Conservation (phyloP, 2,329 filamentous ascomycete genomes). For the Colletotrichum costaricense region DNA sequence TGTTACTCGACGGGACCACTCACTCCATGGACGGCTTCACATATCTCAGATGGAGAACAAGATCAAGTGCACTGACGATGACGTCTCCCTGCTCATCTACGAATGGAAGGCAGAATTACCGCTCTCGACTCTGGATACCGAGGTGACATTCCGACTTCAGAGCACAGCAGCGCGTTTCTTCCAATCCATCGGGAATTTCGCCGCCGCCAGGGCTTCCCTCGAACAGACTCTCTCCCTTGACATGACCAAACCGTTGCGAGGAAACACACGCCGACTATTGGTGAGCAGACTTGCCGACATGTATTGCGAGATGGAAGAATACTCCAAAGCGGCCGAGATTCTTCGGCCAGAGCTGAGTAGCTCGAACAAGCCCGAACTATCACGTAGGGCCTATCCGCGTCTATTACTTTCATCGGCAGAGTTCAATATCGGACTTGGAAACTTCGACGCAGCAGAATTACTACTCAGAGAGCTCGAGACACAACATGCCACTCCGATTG, state of each 20-base stretch:
- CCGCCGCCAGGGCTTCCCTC: conserved; percentile 42
- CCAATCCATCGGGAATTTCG: conserved; percentile 47
- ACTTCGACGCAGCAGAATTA: conserved; percentile 27
- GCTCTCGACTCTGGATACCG: conserved; percentile 45
- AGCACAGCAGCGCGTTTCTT: conserved; percentile 46
- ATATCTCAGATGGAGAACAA: conserved; percentile 49
- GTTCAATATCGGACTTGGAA: conserved; percentile 38
- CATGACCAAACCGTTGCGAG: conserved; percentile 39
- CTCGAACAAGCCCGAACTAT: conserved; percentile 30
- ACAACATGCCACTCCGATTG: conserved; percentile 35
- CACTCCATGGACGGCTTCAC: conserved; percentile 45
- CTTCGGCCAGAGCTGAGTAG: conserved; percentile 39
- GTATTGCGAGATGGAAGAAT: conserved; percentile 44
- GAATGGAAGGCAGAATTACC: conserved; percentile 44
- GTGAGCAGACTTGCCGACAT: conserved; percentile 43
- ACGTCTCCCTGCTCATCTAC: conserved; percentile 45
- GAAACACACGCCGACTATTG: conserved; percentile 42
- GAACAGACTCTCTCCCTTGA: conserved; percentile 45
- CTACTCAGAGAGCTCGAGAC: conserved; percentile 34
- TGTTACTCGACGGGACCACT: conserved; percentile 42
- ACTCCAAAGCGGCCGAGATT: conserved; percentile 37
- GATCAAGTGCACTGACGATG: conserved; percentile 45
- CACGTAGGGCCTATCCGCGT: conserved; percentile 39
- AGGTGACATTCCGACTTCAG: conserved; percentile 47
- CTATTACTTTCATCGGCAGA: conserved; percentile 42